phyloP scores from a whole-genome alignment of 78 protist species.

The Diacronema lutheri region DNA sequence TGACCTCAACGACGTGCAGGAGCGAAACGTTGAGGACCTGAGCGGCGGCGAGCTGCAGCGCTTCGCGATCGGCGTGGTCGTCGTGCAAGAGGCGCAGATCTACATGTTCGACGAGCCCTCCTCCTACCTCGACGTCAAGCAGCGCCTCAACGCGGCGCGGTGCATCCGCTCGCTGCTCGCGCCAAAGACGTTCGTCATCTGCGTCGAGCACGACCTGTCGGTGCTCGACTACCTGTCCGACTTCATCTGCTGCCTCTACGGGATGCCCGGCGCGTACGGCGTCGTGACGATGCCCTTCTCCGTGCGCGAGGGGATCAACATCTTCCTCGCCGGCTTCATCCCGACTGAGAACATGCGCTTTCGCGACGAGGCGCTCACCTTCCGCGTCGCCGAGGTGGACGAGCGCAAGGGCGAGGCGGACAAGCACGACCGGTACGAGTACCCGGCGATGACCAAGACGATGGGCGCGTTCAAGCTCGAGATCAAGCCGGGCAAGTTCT shows the following conservation, averaged over 20 bases:
- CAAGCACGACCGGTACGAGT: slow-evolving; percentile 56
- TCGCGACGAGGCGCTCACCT: slow-evolving; percentile 85
- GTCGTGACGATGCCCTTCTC: slow-evolving; percentile 98
- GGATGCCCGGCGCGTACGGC: slow-evolving; percentile 99
- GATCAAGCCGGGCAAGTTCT: slow-evolving; percentile 83
- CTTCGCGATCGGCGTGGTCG: slow-evolving; percentile 89
- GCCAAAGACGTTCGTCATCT: slow-evolving; percentile 74
- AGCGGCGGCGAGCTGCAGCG: slow-evolving; percentile 99
- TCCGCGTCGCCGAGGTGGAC: slow-evolving; percentile 56
- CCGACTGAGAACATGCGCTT: slow-evolving; percentile 99
- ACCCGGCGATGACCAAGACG: slow-evolving; percentile 95
- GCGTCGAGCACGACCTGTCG: slow-evolving; percentile 99
- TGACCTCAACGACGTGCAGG: slow-evolving; percentile 75
- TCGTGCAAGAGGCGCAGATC: slow-evolving; percentile 35
- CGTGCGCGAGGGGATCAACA: slow-evolving; percentile 99
- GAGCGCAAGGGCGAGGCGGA: slow-evolving; percentile 2
- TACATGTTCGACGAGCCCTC: slow-evolving; percentile 99
- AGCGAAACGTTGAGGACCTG: slow-evolving; percentile 76
- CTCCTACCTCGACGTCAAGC: slow-evolving; percentile 97
- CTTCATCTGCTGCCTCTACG: slow-evolving; percentile 97
- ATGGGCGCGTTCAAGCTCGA: slow-evolving; percentile 81
- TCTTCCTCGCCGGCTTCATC: slow-evolving; percentile 96
- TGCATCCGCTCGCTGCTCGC: slow-evolving; percentile 83
- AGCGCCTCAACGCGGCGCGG: slow-evolving; percentile 95
- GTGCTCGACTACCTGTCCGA: slow-evolving; percentile 99